phyloP scores from a whole-genome alignment of 2,329 filamentous ascomycete genomes.

The Davidsoniella virescens region DNA sequence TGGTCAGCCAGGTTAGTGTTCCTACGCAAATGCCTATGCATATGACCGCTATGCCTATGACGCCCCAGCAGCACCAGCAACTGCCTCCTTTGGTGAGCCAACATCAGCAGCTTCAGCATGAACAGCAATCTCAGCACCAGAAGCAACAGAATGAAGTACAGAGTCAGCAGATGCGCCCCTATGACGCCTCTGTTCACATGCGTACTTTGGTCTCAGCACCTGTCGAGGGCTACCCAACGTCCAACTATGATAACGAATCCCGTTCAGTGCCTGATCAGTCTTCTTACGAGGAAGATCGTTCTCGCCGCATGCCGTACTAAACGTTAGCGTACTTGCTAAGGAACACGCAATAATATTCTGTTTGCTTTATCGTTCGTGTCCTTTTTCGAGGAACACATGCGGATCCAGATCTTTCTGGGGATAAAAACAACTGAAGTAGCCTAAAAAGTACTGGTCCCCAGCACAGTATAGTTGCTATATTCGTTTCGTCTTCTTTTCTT shows the following conservation, averaged over 20 bases:
- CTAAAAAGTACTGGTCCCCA: neutral
- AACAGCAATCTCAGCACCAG: neutral
- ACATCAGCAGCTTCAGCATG: neutral
- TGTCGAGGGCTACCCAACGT: neutral
- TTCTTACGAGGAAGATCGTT: slow-evolving; percentile 3
- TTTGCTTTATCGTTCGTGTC: too few relatives aligned
- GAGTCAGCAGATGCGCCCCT: neutral
- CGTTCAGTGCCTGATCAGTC: slow-evolving; percentile 3
- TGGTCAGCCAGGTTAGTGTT: neutral
- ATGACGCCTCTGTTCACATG: slow-evolving; percentile 3
- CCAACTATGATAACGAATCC: neutral
- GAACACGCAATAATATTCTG: too few relatives aligned
- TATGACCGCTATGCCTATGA: neutral
- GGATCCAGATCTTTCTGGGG: too few relatives aligned
- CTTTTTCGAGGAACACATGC: too few relatives aligned
- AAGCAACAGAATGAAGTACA: neutral
- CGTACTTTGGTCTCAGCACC: neutral
- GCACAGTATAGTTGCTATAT: neutral
- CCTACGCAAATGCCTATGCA: neutral
- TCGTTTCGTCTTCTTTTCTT: slow-evolving; percentile 11
- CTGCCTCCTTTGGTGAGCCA: neutral
- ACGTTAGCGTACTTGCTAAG: too few relatives aligned
- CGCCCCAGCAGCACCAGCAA: neutral
- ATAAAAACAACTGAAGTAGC: too few relatives aligned
- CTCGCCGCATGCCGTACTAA: slow-evolving; percentile 6